Evolutionary conservation across 1,284 basidiomycete species (phyloP), one percentile per base, ranked within the genome.

Genomic region (Marasmius oreades): DNA sequence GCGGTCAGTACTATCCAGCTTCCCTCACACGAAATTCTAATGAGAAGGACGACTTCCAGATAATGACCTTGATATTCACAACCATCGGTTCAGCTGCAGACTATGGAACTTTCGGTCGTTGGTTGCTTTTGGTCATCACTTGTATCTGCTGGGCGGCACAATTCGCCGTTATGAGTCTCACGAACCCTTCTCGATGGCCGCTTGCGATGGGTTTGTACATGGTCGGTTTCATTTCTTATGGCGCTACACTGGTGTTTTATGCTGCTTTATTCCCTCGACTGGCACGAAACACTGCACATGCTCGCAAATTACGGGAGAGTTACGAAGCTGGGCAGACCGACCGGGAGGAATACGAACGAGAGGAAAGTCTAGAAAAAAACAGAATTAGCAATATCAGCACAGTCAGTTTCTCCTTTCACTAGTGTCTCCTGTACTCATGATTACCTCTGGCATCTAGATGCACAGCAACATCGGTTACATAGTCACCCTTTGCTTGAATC

Each of bases 361-460:
- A 92, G 64, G 91, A 93, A 65, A 88, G 85, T 55, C 66, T 94
- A 51, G 86, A 92, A 72, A 90, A 92, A 75, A 94, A 92, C 65
- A 75, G 88, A 54, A 89, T 95, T 59, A 88, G 88, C 64, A 95
- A 95, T 64, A 90, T 92, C 61, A 87, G 86, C 62, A 92, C 90
- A 12, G 88, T 93, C 55, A 60, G 81, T 65, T 6, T 14, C 11
- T 22, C 33, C 28, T 37, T 20, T 26, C 2, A 42, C 18, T 31
- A 52, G 2, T n/a, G 12, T 28, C 1, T 26, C 16, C 67, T 59
- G 62, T 63, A 48, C 43, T 26, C 56, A 26, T 62, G 20, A 55
- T 50, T 11, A 4, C 20, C 3, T 46, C 7, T 11, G 33, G 39
- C 44, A 36, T 48, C 11, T 58, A 90, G 88, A 82, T 78, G 52